Evolutionary conservation across 78 protist species (phyloP).

Genomic region (Dictyostelium purpureum): DNA sequence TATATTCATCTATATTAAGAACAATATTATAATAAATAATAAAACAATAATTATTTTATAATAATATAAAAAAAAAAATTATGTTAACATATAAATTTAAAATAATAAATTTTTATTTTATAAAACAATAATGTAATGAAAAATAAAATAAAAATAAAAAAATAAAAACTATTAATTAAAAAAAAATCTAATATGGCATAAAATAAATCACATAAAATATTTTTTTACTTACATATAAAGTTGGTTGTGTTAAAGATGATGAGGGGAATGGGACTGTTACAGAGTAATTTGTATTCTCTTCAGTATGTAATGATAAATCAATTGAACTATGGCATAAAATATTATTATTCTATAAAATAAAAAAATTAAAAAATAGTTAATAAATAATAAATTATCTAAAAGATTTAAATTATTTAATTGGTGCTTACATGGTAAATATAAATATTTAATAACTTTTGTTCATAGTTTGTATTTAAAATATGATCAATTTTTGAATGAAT

Average conservation of each 20-base stretch:
- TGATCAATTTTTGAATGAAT: slow-evolving; percentile 19
- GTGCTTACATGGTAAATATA: slow-evolving; percentile 6
- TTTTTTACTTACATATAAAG: slow-evolving; percentile 41
- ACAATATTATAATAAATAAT: background rate
- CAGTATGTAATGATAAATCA: slow-evolving; percentile 60
- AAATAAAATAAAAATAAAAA: background rate
- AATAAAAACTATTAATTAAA: background rate
- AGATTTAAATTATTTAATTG: background rate
- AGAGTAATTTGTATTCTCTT: slow-evolving; percentile 11
- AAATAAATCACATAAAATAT: background rate
- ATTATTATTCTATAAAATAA: slow-evolving; percentile 4
- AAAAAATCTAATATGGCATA: background rate
- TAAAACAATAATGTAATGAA: background rate
- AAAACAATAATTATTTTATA: background rate
- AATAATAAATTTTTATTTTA: background rate
- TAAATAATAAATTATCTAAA: background rate
- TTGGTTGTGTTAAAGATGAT: slow-evolving; percentile 37
- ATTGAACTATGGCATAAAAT: background rate
- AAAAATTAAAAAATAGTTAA: background rate
- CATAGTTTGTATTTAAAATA: slow-evolving; percentile 14
- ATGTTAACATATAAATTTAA: background rate
- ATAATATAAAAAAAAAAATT: background rate
- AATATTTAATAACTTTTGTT: slow-evolving; percentile 46
- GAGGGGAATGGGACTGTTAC: slow-evolving; percentile 48
- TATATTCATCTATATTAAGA: background rate